These are phyloP conservation scores for Kwoniella mangroviensis DNA, from an alignment of 768 basidiomycete species.

Conservation along the genomic window DNA sequence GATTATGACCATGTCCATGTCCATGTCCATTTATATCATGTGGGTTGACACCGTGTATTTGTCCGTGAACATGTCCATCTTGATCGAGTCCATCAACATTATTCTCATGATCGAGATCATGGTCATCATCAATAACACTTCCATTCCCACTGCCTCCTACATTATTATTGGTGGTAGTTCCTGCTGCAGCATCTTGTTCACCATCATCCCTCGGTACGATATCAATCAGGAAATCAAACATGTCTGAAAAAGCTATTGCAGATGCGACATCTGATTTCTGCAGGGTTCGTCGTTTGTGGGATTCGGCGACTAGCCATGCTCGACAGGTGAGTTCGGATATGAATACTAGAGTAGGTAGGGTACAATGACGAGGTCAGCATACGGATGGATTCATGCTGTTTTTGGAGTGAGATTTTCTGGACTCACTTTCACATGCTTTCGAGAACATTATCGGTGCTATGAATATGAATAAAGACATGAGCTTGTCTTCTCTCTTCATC, in stretches of 20 bases:
- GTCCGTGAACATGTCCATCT: constrained; percentile 1
- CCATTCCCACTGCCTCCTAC: background rate
- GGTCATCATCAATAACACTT: background rate
- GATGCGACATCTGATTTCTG: constrained; percentile 92
- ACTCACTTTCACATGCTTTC: constrained; percentile 97
- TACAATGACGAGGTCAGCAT: background rate
- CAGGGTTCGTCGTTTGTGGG: constrained; percentile 93
- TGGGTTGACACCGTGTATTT: background rate
- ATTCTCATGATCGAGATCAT: background rate
- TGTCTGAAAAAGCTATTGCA: constrained; percentile 88
- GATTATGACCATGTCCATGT: background rate
- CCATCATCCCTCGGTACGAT: constrained; percentile 85
- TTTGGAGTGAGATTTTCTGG: too few species aligned
- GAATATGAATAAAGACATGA: too few species aligned
- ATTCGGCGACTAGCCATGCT: constrained; percentile 92
- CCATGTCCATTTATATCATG: background rate
- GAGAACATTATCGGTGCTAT: constrained; percentile 91
- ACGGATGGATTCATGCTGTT: too few species aligned
- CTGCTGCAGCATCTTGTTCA: background rate
- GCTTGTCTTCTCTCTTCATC: too few species aligned
- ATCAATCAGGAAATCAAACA: constrained; percentile 97
- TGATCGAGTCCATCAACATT: background rate
- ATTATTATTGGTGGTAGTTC: background rate
- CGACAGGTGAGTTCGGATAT: constrained; percentile 95
- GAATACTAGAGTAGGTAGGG: constrained; percentile 68